Base-by-base conservation (phyloP, 2,329 filamentous ascomycete species). In the Colletotrichum sp. region DNA sequence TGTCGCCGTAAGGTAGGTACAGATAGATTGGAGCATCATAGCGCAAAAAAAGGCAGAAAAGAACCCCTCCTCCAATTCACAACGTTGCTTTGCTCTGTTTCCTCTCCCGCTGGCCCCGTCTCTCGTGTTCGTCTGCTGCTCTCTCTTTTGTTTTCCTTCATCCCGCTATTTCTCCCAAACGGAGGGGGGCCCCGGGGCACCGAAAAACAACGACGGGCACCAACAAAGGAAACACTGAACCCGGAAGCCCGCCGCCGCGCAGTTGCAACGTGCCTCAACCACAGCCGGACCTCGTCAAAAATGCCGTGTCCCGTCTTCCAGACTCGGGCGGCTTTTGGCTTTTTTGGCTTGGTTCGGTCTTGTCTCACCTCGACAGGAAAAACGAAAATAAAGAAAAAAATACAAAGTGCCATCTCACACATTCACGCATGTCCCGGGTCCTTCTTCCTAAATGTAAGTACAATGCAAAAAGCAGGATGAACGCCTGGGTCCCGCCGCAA, bases 201-300 rank as follows among this genome's bases (percentile, higher is more conserved):
- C 30, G 60, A 63, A 63, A n/a, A n/a, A 26, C 60, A 63, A 26
- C 60, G 34, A 21, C 30, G 32, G 36, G 36, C 36, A 63, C 21
- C 32, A 60, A 28, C 18, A 62, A 72, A 75, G 65, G 72, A 44
- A 60, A 73, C 55, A 59, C 26, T 26, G 30, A 39, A 36, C 26
- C 60, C 57, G 63, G 55, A 72, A 67, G 24, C 55, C 63, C 63
- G 69, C 70, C 73, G 69, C 73, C 73, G 68, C 57, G 69, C 73
- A 63, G 52, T 72, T 44, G 69, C 72, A 75, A 75, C 60, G 72
- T 75, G 69, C 72, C 69, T 75, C 72, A 72, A 66, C 60, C 66
- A 63, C 34, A 28, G 32, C 57, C 60, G 60, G 60, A 39, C 60
- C 32, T 65, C 44, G 49, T 28, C 52, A 49, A 32, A 24, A 52